phyloP scores from a whole-genome alignment of 2,329 filamentous ascomycete genomes.

The Stemphylium lycopersici region DNA sequence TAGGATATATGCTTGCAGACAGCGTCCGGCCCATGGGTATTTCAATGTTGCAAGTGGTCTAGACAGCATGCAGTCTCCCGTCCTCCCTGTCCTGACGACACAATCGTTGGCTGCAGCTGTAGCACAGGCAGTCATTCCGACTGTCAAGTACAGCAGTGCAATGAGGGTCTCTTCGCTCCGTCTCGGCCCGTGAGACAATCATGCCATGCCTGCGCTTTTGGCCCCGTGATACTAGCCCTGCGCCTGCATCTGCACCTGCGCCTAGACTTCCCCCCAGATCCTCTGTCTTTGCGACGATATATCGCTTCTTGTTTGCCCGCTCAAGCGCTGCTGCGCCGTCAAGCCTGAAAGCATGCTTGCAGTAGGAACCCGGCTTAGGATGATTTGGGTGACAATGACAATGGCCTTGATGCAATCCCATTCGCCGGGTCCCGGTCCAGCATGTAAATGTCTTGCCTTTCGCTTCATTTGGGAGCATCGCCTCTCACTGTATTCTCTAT shows the following conservation, averaged over 20 bases:
- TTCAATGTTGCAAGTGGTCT: constrained; percentile 25
- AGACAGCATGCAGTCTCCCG: constrained; percentile 35
- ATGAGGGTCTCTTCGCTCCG: constrained; percentile 23
- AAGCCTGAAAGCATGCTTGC: constrained; percentile 41
- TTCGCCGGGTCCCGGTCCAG: constrained; percentile 23
- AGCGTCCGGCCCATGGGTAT: constrained; percentile 9
- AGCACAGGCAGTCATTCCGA: constrained; percentile 33
- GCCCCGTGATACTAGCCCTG: constrained; percentile 25
- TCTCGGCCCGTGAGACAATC: constrained; percentile 20
- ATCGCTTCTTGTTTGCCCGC: constrained; percentile 37
- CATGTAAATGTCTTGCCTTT: constrained; percentile 39
- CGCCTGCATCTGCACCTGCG: constrained; percentile 1
- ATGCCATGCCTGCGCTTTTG: constrained; percentile 16
- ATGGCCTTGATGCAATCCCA: constrained; percentile 29
- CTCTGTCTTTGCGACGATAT: constrained; percentile 17
- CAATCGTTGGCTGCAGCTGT: constrained; percentile 34
- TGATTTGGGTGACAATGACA: constrained; percentile 40
- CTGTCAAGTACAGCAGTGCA: constrained; percentile 20
- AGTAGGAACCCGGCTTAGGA: constrained; percentile 34
- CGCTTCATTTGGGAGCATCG: constrained; percentile 40
- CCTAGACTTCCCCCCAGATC: constrained; percentile 1
- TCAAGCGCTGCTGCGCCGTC: constrained; percentile 29
- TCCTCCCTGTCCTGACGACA: constrained; percentile 14
- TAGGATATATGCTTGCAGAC: neutral
- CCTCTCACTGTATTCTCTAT: constrained; percentile 22